These are phyloP conservation scores for Climacium dendroides DNA, from an alignment of 225 moss, liverwort and hornwort genomes.

Conservation along the genomic window DNA sequence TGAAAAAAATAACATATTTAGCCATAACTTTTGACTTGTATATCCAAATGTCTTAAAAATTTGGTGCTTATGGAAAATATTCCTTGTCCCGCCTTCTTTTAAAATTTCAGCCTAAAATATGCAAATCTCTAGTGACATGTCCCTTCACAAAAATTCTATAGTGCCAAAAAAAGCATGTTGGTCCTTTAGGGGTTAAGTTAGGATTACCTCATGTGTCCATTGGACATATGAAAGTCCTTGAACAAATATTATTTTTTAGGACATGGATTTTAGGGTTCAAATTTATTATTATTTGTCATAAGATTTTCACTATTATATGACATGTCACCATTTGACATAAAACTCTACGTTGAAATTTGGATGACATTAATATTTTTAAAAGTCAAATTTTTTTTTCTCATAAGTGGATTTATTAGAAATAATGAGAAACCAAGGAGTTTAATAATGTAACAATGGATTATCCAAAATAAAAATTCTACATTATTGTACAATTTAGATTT, in stretches of 20 bases:
- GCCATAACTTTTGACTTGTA: too few species aligned
- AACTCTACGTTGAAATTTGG: rapidly evolving
- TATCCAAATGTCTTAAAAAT: too few species aligned
- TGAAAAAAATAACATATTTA: too few species aligned
- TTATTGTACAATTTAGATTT: not conserved
- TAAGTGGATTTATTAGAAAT: not conserved
- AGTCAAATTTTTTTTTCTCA: not conserved
- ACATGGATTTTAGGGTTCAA: not conserved
- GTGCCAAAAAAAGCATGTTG: too few species aligned
- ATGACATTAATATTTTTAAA: not conserved
- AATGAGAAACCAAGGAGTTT: not conserved
- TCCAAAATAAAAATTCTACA: not conserved
- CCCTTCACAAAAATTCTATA: too few species aligned
- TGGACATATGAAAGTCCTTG: rapidly evolving
- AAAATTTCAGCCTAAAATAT: too few species aligned
- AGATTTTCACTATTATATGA: not conserved
- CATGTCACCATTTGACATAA: not conserved
- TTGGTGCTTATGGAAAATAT: too few species aligned
- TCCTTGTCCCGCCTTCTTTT: too few species aligned
- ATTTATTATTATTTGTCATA: not conserved
- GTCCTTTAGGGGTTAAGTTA: not conserved
- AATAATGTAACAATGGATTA: not conserved
- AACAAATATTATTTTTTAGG: not conserved
- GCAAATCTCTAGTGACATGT: too few species aligned
- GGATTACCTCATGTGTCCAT: too few species aligned